Conservation (phyloP, 179 eudicot genomes). For the Kewa caespitosa region DNA sequence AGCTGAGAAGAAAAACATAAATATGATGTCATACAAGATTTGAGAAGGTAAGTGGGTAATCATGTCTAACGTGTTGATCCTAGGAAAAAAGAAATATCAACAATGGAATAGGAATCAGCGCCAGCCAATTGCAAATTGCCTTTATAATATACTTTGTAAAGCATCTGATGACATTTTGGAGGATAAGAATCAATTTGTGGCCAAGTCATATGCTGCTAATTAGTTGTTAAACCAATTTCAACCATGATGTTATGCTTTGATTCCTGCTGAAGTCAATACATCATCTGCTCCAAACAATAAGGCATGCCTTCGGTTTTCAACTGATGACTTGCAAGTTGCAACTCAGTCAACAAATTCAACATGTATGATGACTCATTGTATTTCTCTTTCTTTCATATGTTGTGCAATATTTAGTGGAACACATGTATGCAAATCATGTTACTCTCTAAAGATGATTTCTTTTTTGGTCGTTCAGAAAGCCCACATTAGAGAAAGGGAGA, state of each 20-base stretch:
- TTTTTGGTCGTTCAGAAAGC: background rate
- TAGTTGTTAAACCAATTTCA: background rate
- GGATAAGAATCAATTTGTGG: slow-evolving; percentile 5
- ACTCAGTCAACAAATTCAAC: background rate
- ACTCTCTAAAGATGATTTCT: background rate
- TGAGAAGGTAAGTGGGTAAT: no score
- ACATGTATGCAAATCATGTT: background rate
- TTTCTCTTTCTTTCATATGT: background rate
- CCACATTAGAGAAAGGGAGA: background rate
- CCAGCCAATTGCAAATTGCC: background rate
- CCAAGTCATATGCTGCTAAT: slow-evolving; percentile 9
- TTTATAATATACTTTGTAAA: background rate
- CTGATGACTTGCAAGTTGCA: background rate
- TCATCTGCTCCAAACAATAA: slow-evolving; percentile 9
- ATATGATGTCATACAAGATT: no score
- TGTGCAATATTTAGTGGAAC: background rate
- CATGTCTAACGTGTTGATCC: slow-evolving; percentile 3
- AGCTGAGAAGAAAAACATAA: background rate
- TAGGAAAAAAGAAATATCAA: background rate
- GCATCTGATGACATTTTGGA: slow-evolving; percentile 8
- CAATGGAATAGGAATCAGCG: slow-evolving; percentile 12
- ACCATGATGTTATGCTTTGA: slow-evolving; percentile 12
- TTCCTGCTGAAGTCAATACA: slow-evolving; percentile 20
- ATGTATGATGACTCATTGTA: background rate
- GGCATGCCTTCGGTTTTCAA: background rate